Base-by-base conservation (phyloP, 2,329 filamentous ascomycete species). In the Sporothrix pseudoabietina region DNA sequence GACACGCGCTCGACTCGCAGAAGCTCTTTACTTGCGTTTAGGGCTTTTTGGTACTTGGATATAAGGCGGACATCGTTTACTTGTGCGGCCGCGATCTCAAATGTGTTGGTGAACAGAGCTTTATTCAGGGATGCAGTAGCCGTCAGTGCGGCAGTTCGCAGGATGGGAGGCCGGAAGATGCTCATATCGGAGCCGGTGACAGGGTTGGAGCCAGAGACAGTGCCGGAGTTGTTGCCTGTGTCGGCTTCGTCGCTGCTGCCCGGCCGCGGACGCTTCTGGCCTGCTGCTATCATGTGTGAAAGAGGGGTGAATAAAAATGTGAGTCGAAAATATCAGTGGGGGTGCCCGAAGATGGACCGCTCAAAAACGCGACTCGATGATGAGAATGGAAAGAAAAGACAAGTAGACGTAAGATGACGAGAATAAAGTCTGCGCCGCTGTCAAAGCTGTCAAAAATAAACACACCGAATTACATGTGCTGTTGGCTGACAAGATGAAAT, bases 41-140 rank as follows among this genome's bases (percentile, higher is more conserved):
- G 84, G 59, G 88, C 85, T 77, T 89, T 89, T 75, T 92, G 88
- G 80, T 92, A 90, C 76, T 85, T 87, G 32, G 91, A 87, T 72
- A 98, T 94, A 78, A 94, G 88, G 77, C 89, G 91, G 75, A 88
- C 88, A 79, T 96, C 92, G 76, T 89, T 87, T 61, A 98, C 85
- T 52, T 91, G 88, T 7, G 94, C 95, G 2, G 94, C 94, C 9
- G 94, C 88, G 32, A 95, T 85, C 32, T 91, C 90, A 72, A 97
- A 84, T 0, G 87, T 92, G 80, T 91, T 93, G 71, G 88, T 86
- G 84, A 98, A 98, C 76, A 97, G 90, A 19, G 91, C 87, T 77
- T 93, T 90, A 83, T 99, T 94, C 76, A 99, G 89, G 12, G 55
- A 72, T 3, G 30, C 35, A n/a, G 72, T 55, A 1, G 75, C 74